Evolutionary conservation across 495 filamentous ascomycete species (phyloP).

Genomic region (Lepraria neglecta): DNA sequence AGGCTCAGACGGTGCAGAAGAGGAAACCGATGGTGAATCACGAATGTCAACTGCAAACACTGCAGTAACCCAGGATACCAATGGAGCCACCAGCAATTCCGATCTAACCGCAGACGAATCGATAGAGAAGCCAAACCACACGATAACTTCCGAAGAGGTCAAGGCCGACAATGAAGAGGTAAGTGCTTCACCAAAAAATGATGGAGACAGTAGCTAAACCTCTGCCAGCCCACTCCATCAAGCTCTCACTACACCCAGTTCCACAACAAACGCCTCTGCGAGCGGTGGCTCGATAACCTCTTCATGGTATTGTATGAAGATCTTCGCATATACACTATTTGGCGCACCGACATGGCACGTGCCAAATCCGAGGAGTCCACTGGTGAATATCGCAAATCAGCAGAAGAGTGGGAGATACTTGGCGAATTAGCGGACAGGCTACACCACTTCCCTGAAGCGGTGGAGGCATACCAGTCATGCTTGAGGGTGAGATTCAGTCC

Average conservation of each 20-base stretch:
- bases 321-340: slow-evolving; percentile 95
- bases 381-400: slow-evolving; percentile 88
- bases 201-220: neutral
- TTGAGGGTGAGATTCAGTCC: slow-evolving; percentile 78
- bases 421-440: slow-evolving; percentile 87
- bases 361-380: slow-evolving; percentile 66
- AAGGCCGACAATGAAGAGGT: slow-evolving; percentile 77
- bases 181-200: slow-evolving; percentile 30
- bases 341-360: slow-evolving; percentile 94
- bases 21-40: slow-evolving; percentile 34
- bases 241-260: slow-evolving; percentile 58
- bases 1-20: slow-evolving; percentile 40
- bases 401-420: slow-evolving; percentile 97
- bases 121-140: slow-evolving; percentile 76
- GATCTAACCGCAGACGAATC: slow-evolving; percentile 40
- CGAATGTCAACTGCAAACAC: slow-evolving; percentile 31
- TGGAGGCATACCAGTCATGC: slow-evolving; percentile 86
- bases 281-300: slow-evolving; percentile 95
- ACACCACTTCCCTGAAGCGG: slow-evolving; percentile 80
- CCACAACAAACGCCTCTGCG: slow-evolving; percentile 93
- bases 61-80: slow-evolving; percentile 29
- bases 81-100: slow-evolving; percentile 35
- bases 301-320: slow-evolving; percentile 99
- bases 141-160: slow-evolving; percentile 71
- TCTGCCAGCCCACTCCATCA: slow-evolving; percentile 40